These are phyloP conservation scores for Vachellia collinsii DNA, from an alignment of 306 rosid species.

Conservation along the genomic window DNA sequence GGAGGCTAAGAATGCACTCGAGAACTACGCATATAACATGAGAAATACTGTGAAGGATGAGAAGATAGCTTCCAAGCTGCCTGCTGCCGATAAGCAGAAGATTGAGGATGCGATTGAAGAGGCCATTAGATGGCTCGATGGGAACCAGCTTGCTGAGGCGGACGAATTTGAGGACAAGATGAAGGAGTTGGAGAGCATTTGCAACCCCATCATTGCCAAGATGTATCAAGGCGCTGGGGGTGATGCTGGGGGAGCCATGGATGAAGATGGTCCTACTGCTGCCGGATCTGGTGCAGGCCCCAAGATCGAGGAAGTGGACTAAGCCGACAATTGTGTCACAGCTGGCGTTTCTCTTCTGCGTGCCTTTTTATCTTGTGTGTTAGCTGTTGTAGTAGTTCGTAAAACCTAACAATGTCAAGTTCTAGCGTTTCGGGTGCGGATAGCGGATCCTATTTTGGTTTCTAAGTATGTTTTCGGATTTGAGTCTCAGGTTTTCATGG, in stretches of 20 bases:
- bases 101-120: constrained; percentile 62
- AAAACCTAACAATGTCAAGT: neutral
- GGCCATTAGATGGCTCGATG: constrained; percentile 61
- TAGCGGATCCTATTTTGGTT: neutral
- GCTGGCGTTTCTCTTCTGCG: neutral
- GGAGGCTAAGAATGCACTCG: constrained; percentile 56
- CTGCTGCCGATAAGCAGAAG: constrained; percentile 58
- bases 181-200: constrained; percentile 61
- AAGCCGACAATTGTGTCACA: neutral
- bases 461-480: neutral
- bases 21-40: constrained; percentile 63
- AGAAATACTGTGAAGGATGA: constrained; percentile 64
- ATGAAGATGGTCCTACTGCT: constrained; percentile 54
- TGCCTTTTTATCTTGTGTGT: neutral
- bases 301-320: constrained; percentile 62
- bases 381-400: neutral
- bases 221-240: constrained; percentile 61
- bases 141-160: constrained; percentile 58
- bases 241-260: constrained; percentile 53
- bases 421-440: neutral
- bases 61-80: constrained; percentile 56
- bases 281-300: constrained; percentile 59
- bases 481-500: neutral
- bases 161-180: constrained; percentile 58
- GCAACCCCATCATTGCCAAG: constrained; percentile 63